Percentiles rank a stretch among this genome's conserved stretches.
Conservation (phyloP, 306 rosid species). For the Malus sylvestris region DNA sequence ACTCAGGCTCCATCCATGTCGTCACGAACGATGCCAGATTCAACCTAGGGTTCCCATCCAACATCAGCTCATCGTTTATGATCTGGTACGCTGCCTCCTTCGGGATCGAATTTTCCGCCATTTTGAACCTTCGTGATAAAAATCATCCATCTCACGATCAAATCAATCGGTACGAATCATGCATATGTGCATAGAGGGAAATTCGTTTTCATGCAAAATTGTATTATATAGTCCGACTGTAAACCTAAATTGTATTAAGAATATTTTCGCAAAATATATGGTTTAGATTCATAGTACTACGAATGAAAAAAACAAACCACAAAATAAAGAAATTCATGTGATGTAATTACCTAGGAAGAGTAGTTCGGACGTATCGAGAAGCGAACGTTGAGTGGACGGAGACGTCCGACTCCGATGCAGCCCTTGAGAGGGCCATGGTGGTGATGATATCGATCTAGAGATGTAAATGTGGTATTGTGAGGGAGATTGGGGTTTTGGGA, state of each 20-base stretch:
- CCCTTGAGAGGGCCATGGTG: conserved; percentile 69
- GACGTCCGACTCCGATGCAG: conserved; percentile 51
- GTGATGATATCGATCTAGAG: neutral
- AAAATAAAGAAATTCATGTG: neutral
- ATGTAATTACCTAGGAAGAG: conserved; percentile 59
- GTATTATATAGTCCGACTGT: neutral
- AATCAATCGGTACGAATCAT: neutral
- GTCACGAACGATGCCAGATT: conserved; percentile 55
- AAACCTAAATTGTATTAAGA: neutral
- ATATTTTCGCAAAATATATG: too few species aligned
- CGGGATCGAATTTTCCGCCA: conserved; percentile 47
- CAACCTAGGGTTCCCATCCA: conserved; percentile 51
- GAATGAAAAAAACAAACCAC: too few species aligned
- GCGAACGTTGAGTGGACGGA: conserved; percentile 84
- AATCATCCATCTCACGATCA: neutral
- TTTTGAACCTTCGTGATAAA: conserved; percentile 27
- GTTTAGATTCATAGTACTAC: too few species aligned
- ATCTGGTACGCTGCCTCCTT: conserved; percentile 57
- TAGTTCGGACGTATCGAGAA: conserved; percentile 70
- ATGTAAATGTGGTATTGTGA: neutral
- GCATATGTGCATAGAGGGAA: neutral
- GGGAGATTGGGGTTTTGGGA: neutral
- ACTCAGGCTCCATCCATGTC: conserved; percentile 66
- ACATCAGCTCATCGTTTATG: conserved; percentile 51
- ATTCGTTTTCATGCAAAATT: neutral